phyloP scores from a whole-genome alignment of 441 rosid genomes.

The Biscutella laevigata region DNA sequence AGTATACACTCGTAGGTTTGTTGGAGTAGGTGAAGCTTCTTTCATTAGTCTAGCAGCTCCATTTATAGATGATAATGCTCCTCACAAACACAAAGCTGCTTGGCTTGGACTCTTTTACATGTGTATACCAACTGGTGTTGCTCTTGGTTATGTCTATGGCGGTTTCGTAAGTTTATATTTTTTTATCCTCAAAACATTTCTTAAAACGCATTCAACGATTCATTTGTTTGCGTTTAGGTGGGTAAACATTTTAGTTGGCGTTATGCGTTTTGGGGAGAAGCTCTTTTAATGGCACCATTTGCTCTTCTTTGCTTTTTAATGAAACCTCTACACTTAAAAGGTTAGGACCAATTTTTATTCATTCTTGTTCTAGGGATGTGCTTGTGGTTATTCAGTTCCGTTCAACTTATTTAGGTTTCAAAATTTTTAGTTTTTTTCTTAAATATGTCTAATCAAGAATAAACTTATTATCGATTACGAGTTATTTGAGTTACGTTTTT shows the following conservation, averaged over 20 bases:
- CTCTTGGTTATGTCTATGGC: slow-evolving; percentile 86
- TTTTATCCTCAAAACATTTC: not conserved
- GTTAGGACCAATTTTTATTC: slow-evolving; percentile 11
- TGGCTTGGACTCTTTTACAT: slow-evolving; percentile 90
- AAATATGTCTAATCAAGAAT: no score
- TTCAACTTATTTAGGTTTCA: no score
- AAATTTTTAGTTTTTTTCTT: no score
- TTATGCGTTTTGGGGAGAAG: slow-evolving; percentile 81
- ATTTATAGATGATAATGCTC: slow-evolving; percentile 91
- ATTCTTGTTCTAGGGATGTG: no score
- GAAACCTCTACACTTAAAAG: slow-evolving; percentile 81
- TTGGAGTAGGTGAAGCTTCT: slow-evolving; percentile 97
- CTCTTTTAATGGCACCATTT: slow-evolving; percentile 80
- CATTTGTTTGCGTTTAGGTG: slow-evolving; percentile 36
- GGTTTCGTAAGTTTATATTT: slow-evolving; percentile 30
- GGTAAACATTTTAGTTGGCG: slow-evolving; percentile 70
- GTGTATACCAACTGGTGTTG: slow-evolving; percentile 92
- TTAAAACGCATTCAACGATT: not conserved
- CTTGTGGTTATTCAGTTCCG: no score
- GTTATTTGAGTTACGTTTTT: no score
- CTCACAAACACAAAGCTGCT: slow-evolving; percentile 64
- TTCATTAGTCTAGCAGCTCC: slow-evolving; percentile 97
- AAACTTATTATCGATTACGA: no score
- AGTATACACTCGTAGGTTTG: slow-evolving; percentile 67
- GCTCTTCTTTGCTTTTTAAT: slow-evolving; percentile 62